Base-by-base conservation (phyloP, 768 basidiomycete genomes). In the Pulveroboletus sp. region DNA sequence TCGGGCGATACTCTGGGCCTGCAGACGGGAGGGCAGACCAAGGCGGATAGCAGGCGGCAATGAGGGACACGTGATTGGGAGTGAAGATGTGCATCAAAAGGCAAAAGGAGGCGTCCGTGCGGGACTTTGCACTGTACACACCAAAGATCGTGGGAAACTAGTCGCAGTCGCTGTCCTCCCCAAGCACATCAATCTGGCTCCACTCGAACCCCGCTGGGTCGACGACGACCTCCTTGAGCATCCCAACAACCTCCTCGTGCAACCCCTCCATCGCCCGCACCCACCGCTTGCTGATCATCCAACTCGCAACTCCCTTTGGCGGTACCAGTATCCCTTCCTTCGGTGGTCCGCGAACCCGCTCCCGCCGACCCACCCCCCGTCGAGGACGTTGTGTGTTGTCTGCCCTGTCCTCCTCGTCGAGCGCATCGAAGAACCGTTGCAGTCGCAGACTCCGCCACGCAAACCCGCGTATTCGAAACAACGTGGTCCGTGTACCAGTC, bases 11-110 rank as follows among this genome's bases (percentile, higher is more conserved):
- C 49, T 85, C 82, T 43, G 91, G 85, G 32, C 81, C 88, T 18
- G 89, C 77, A 15, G 86, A 81, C 46, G 84, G 72, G 31, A 94
- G 76, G 6, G 82, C 75, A 46, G 90, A 83, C 38, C 82, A 72
- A 8, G 89, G 80, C 14, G 93, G 93, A 65, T 94, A 95, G 67
- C 91, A 94, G 32, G 89, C 82, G 47, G 82, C 81, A 64, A 94
- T 80, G 53, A 93, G 82, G 59, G 83, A 80, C 60, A 91, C 80
- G 73, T 93, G 90, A 72, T 86, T 82, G 54, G 90, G 84, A 49
- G 85, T 85, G 71, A 92, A 89, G 60, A 83, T 67, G 66, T 83
- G 81, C 86, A 90, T 89, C 8, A 31, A 17, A 24, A 28, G 3
- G n/a, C 8, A 18, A 30, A 6, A 10, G n/a, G 6, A 11, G 6